These are phyloP conservation scores for Amanita thiersii DNA, from an alignment of 768 basidiomycete species.

Conservation along the genomic window DNA sequence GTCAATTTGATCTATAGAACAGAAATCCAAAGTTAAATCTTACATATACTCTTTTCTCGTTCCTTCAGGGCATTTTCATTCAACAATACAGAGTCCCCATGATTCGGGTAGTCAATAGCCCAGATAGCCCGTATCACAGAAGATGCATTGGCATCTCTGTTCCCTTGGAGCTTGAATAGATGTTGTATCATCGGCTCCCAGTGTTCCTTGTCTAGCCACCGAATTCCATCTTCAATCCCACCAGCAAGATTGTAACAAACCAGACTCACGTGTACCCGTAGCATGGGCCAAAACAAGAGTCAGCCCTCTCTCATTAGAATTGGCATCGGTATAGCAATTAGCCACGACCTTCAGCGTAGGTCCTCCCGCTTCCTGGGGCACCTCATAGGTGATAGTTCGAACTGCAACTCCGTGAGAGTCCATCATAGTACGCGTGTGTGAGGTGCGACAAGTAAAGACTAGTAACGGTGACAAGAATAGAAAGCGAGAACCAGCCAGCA, in stretches of 20 bases:
- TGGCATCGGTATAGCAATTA: background rate
- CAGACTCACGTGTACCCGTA: background rate
- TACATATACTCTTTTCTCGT: slow-evolving; percentile 13
- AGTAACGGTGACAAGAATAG: no score
- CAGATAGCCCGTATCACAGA: slow-evolving; percentile 18
- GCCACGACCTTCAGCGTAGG: background rate
- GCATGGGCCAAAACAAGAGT: background rate
- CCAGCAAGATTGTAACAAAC: background rate
- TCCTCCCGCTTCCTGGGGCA: background rate
- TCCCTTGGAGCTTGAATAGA: slow-evolving; percentile 12
- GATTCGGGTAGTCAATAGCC: slow-evolving; percentile 22
- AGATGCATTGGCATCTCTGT: background rate
- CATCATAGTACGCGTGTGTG: no score
- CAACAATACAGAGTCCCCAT: slow-evolving; percentile 21
- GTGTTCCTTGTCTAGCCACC: slow-evolving; percentile 20
- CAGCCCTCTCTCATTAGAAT: background rate
- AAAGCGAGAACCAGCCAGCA: no score
- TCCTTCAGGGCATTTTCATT: slow-evolving; percentile 17
- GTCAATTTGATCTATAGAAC: background rate
- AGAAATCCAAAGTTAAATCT: slow-evolving; percentile 1
- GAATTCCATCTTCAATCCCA: background rate
- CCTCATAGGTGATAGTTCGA: background rate
- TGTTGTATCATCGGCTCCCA: slow-evolving; percentile 20
- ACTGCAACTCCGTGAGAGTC: background rate
- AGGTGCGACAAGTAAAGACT: no score